Evolutionary conservation across 257 asterid genomes (phyloP), one percentile per base, ranked within the genome.

Genomic region (Petrea volubilis): DNA sequence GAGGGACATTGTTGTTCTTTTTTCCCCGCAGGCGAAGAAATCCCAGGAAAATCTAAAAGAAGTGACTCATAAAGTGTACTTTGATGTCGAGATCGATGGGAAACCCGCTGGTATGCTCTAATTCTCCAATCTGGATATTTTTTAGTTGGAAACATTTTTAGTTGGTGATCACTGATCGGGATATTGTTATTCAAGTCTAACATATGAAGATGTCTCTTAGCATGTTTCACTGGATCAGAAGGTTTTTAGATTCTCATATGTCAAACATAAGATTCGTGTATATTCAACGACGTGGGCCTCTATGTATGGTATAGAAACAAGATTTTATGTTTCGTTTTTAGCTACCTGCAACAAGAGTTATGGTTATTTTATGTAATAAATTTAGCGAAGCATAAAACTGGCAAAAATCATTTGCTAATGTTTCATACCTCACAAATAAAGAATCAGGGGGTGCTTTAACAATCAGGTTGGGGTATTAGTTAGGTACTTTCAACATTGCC

Each of bases 61-160:
- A 81, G 87, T 92, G 50, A 90, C 98, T 7, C 86, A 85, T 60
- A 88, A 89, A 55, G 97, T 91, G 21, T 93, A 46, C 80, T 93
- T 91, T 67, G 98, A 93, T 67, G 55, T 93, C 33, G 97, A 91
- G 83, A 89, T 93, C 76, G 92, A 85, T 72, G 97, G 96, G 52
- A 89, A 87, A 77, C 87, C 87, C 12, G 89, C 95, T 20, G 97
- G 98, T 89, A 87, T 70, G 78, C 46, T 50, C 73, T 66, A 63
- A 27, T 6, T 67, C 75, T 44, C 52, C 46, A 18, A 27, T 8
- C 27, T 46, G 12, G 27, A 2, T 12, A 14, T 41, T 20, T 28
- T 6, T 18, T 3, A 28, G 4, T 20, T 28, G 17, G 3, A 58
- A 15, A 21, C 18, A 53, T 6, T 34, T 21, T 62, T 61, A 38